Evolutionary conservation across 129 eudicot genomes (phyloP), one percentile per base, ranked within the genome.

Genomic region (Arctium minus): DNA sequence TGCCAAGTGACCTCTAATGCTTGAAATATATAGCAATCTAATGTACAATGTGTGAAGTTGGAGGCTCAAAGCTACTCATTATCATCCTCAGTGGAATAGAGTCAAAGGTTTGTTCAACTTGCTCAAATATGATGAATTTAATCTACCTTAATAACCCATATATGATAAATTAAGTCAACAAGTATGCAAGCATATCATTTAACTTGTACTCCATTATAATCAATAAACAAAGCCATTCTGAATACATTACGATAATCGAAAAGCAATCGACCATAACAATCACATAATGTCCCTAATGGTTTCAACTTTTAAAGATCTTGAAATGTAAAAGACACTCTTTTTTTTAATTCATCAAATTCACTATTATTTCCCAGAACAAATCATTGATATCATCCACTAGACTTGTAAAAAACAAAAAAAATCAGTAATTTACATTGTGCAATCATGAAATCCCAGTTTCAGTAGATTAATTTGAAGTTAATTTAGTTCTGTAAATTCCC

Each of bases 111-210:
- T 77, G 82, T 53, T 38, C 50, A 69, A 38, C 35, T 50, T 77
- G 60, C 18, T 70, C 15, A 38, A 50, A 72, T 60, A 4, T 83
- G 78, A 77, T 76, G 72, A 77, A 64, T 6, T 70, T 27, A 36
- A 36, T 78, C 73, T 31, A 74, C 85, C 84, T 56, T 81, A 81
- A 73, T 60, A 60, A 72, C 53, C 78, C 69, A 65, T 39, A 67
- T 17, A 42, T 67, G 48, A 40, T 53, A 67, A 31, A 42, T 44
- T 6, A 3, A 60, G 22, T 81, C 37, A 81, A 72, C 6, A 37
- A 56, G 7, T 31, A 75, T 46, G 67, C 10, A 75, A 30, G 32
- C 76, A 42, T 70, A 30, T n/a, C 17, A 69, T 31, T 68, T 53
- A 79, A 71, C 33, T 32, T 46, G 7, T 50, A 70, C 37, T 80